Conservation (phyloP, 2,329 filamentous ascomycete species). For the Pestalotiopsis sp. region DNA sequence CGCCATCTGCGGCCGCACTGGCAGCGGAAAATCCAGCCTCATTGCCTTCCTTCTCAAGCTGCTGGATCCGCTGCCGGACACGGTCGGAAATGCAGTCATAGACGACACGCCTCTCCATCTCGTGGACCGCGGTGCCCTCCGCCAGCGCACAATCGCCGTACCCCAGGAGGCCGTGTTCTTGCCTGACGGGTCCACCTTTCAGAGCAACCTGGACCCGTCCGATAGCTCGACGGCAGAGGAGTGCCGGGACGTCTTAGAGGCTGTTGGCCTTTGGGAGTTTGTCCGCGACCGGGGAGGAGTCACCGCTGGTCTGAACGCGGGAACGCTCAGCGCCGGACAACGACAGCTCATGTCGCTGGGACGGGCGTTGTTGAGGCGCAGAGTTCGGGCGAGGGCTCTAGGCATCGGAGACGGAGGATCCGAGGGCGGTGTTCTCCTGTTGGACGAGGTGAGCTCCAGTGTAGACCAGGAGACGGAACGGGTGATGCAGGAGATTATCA, state of each 20-base stretch:
- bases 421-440: conserved; percentile 28
- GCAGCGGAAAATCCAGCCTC: conserved; percentile 42
- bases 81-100: conserved; percentile 23
- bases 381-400: conserved; percentile 17
- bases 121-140: conserved; percentile 34
- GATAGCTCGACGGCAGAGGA: conserved; percentile 19
- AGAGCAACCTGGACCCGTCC: conserved; percentile 34
- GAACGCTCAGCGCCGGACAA: conserved; percentile 53
- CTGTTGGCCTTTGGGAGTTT: conserved; percentile 24
- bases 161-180: conserved; percentile 47
- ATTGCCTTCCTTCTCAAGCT: conserved; percentile 41
- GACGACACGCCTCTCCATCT: conserved; percentile 32
- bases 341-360: conserved; percentile 27
- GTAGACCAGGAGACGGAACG: conserved; percentile 30
- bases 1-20: conserved; percentile 34
- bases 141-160: conserved; percentile 40
- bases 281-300: conserved; percentile 26
- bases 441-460: conserved; percentile 34
- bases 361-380: conserved; percentile 27
- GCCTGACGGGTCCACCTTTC: conserved; percentile 35
- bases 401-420: conserved; percentile 19
- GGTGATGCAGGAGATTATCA: conserved; percentile 25
- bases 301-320: conserved; percentile 35
- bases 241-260: conserved; percentile 21
- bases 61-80: conserved; percentile 31